Conservation (phyloP, 257 asterid genomes). For the Fraxinus cuspidata region DNA sequence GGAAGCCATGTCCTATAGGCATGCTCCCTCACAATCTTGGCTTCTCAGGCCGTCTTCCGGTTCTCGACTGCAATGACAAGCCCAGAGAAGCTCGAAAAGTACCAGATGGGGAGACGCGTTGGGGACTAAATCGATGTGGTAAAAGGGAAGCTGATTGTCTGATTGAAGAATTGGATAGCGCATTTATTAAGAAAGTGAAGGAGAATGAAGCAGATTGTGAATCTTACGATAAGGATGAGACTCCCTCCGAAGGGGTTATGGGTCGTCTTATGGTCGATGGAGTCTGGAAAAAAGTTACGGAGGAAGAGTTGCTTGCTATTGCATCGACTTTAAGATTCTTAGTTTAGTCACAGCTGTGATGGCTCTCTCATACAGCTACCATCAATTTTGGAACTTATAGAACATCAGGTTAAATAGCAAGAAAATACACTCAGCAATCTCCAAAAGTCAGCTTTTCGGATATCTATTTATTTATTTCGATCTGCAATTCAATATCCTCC, state of each 20-base stretch:
- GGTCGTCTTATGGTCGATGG: slow-evolving; percentile 75
- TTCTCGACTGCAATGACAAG: slow-evolving; percentile 42
- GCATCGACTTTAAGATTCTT: no score
- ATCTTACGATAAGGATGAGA: slow-evolving; percentile 15
- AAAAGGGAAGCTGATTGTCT: slow-evolving; percentile 55
- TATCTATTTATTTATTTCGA: no score
- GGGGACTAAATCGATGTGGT: slow-evolving; percentile 29
- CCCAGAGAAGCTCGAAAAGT: slow-evolving; percentile 23
- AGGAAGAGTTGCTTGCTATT: no score
- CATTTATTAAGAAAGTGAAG: slow-evolving; percentile 32
- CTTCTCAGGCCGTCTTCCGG: slow-evolving; percentile 58
- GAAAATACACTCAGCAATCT: not conserved
- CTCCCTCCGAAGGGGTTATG: slow-evolving; percentile 29
- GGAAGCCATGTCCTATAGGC: slow-evolving; percentile 65
- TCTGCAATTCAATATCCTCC: no score
- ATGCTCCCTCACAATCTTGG: slow-evolving; percentile 66
- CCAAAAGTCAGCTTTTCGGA: no score
- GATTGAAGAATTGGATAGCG: slow-evolving; percentile 31
- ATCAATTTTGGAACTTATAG: not conserved
- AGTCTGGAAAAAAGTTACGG: slow-evolving; percentile 56
- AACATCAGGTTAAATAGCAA: not conserved
- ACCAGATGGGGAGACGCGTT: slow-evolving; percentile 23
- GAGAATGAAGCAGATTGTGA: slow-evolving; percentile 23
- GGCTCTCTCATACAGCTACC: not conserved
- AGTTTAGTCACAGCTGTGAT: not conserved